Conservation (phyloP, 2,329 filamentous ascomycete species). For the Beauveria pseudobassiana region DNA sequence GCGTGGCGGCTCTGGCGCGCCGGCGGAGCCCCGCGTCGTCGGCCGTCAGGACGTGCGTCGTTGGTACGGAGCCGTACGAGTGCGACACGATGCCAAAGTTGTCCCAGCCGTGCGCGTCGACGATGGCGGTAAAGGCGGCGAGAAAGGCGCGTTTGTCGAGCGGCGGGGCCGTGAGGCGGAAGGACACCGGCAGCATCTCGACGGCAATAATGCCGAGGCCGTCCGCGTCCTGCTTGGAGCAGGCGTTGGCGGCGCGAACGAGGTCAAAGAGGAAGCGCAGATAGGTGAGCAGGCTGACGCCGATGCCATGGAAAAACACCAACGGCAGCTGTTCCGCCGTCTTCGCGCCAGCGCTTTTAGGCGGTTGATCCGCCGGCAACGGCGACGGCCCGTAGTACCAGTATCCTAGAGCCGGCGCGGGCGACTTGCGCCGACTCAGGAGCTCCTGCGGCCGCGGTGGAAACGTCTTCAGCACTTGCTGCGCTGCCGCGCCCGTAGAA, state of each 20-base stretch:
- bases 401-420: constrained; percentile 48
- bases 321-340: constrained; percentile 40
- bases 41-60: constrained; percentile 52
- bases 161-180: constrained; percentile 49
- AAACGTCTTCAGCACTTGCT: constrained; percentile 34
- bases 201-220: constrained; percentile 57
- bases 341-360: too few relatives aligned
- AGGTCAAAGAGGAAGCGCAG: constrained; percentile 48
- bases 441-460: constrained; percentile 49
- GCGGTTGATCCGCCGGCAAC: too few relatives aligned
- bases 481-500: constrained; percentile 38
- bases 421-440: constrained; percentile 38
- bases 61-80: constrained; percentile 56
- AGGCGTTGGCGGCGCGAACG: constrained; percentile 23
- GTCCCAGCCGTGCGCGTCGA: constrained; percentile 49
- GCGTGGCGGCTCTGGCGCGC: constrained; percentile 40
- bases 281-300: constrained; percentile 60
- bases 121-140: constrained; percentile 46
- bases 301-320: constrained; percentile 65
- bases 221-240: constrained; percentile 18
- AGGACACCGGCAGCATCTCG: constrained; percentile 59
- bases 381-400: constrained; percentile 38
- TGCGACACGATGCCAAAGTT: constrained; percentile 55
- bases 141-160: constrained; percentile 46
- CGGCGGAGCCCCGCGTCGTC: constrained; percentile 31